phyloP scores from a whole-genome alignment of 1,284 basidiomycete genomes.

The Apiotrichum gracile region DNA sequence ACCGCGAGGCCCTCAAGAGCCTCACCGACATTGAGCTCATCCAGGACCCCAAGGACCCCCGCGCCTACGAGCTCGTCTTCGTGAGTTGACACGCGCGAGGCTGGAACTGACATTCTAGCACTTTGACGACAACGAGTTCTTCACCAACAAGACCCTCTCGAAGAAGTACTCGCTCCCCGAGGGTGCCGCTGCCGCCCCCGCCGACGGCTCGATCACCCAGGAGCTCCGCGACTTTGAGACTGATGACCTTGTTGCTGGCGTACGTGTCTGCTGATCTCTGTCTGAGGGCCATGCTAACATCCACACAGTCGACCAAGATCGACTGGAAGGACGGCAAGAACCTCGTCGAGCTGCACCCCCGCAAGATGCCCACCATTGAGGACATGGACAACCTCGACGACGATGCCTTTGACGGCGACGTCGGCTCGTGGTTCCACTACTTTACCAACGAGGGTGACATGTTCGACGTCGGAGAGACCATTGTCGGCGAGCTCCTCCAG shows the following conservation, averaged over 20 bases:
- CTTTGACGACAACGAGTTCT: conserved; percentile 47
- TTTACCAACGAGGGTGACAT: conserved; percentile 46
- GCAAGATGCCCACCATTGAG: conserved; percentile 23
- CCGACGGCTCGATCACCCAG: conserved; percentile 33
- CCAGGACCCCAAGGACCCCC: conserved; percentile 40
- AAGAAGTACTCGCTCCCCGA: conserved; percentile 38
- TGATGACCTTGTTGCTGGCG: conserved; percentile 24
- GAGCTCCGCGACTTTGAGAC: conserved; percentile 31
- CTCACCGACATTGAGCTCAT: conserved; percentile 41
- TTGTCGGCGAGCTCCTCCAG: conserved; percentile 32
- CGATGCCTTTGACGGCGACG: conserved; percentile 43
- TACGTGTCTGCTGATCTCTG: conserved; percentile 13
- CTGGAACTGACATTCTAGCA: conserved; percentile 17
- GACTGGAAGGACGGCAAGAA: conserved; percentile 52
- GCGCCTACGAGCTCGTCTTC: conserved; percentile 43
- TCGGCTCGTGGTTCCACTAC: conserved; percentile 50
- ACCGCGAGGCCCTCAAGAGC: conserved; percentile 40
- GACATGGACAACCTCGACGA: conserved; percentile 17
- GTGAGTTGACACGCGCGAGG: conserved; percentile 22
- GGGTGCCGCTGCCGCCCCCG: conserved; percentile 20
- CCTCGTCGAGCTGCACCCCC: conserved; percentile 47
- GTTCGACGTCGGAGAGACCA: conserved; percentile 16
- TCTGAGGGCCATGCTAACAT: background rate
- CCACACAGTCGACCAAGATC: conserved; percentile 41
- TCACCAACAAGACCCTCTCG: conserved; percentile 38